Percentiles rank a stretch among this genome's conserved stretches.
phyloP scores from a whole-genome alignment of 192 early-diverging fungal genomes.

The Backusella tarrabulga region DNA sequence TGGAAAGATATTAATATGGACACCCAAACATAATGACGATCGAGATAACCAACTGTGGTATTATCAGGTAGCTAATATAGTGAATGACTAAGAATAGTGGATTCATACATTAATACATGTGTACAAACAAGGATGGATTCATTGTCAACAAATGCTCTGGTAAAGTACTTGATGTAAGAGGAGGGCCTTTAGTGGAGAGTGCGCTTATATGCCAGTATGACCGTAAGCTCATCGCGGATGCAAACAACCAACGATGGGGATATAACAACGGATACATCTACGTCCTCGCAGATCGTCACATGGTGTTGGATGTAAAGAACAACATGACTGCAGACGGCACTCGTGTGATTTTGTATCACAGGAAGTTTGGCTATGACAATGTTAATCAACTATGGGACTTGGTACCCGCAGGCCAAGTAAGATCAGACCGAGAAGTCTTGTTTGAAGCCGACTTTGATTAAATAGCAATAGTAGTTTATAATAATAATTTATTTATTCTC shows the following conservation, averaged over 20 bases:
- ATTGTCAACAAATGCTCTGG: conserved; percentile 29
- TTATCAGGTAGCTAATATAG: conserved; percentile 18
- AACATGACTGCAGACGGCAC: conserved; percentile 18
- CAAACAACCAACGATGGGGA: conserved; percentile 31
- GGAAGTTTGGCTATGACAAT: conserved; percentile 24
- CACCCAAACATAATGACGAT: conserved; percentile 31
- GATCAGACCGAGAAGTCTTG: conserved; percentile 28
- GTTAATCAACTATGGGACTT: conserved; percentile 37
- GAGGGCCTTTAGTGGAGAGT: conserved; percentile 19
- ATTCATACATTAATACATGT: neutral
- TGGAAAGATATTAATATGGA: conserved; percentile 32
- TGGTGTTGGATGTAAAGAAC: conserved; percentile 26
- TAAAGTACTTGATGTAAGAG: conserved; percentile 29
- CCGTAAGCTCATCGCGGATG: conserved; percentile 25
- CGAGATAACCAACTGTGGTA: conserved; percentile 34
- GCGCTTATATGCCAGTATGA: conserved; percentile 30
- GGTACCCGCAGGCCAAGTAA: conserved; percentile 27
- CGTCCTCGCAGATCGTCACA: conserved; percentile 20
- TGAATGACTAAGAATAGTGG: neutral
- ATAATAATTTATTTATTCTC: neutral
- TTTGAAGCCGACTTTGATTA: conserved; percentile 38
- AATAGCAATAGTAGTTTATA: neutral
- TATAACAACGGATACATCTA: conserved; percentile 27
- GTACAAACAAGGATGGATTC: conserved; percentile 15
- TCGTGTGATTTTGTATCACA: conserved; percentile 22